Evolutionary conservation across 1,284 basidiomycete species (phyloP), one percentile per base, ranked within the genome.

Genomic region (Sanghuangporus weigelae): DNA sequence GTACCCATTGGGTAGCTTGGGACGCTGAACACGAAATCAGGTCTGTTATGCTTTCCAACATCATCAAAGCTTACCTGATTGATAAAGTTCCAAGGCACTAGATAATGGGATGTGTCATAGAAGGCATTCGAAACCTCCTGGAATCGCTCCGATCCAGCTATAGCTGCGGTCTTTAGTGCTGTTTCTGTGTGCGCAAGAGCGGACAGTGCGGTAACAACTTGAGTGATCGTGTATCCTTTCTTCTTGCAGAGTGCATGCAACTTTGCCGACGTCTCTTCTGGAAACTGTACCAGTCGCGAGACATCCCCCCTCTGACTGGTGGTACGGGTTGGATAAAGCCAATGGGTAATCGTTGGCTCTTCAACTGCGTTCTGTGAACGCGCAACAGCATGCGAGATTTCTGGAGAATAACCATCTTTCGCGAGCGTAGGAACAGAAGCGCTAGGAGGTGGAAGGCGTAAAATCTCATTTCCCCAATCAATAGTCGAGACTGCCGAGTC

Each of bases 121-220:
- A 42, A 64, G 14, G 57, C 50, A 16, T 26, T 21, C 8, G 60
- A 49, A 42, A 67, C 65, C 31, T 36, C 56, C 23, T 66, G 46
- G 40, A 66, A 66, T 8, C 67, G 58, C 40, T 64, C 67, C n/a
- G 42, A 31, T 23, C 64, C 64, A 11, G 12, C 44, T 49, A 54
- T 35, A 19, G 53, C 62, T 12, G 65, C 67, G 42, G 38, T 44
- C 36, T 50, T 60, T 35, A 67, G 57, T 19, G 51, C 26, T 1
- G 50, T 46, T 51, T 67, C 67, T 7, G 62, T 40, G 19, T 66
- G 67, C 16, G 65, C 65, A 23, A 67, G 58, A 11, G 60, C 51
- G 39, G 62, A 48, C 21, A 67, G 55, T 16, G 67, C 63, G 11
- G 67, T 66, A 35, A 66, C 49, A 51, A 66, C 65, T 62, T 67